phyloP scores from a whole-genome alignment of 305 asterid genomes.

The Salvia sclarea region DNA sequence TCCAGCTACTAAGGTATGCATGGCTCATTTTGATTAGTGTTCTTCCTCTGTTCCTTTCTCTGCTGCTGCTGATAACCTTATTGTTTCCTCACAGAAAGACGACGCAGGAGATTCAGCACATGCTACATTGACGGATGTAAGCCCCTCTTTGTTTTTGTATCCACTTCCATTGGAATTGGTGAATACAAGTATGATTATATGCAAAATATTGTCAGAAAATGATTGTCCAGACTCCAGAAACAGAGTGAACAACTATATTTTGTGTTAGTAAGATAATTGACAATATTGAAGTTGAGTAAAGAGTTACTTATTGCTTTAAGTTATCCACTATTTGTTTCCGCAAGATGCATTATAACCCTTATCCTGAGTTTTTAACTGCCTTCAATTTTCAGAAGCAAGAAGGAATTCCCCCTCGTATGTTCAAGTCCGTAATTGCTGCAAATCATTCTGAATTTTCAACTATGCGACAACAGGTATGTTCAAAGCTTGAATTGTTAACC shows the following conservation, averaged over 20 bases:
- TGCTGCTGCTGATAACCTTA: slow-evolving; percentile 28
- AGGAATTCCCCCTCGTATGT: slow-evolving; percentile 95
- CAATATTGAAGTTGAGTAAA: slow-evolving; percentile 7
- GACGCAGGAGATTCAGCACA: slow-evolving; percentile 43
- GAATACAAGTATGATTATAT: slow-evolving; percentile 5
- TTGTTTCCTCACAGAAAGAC: slow-evolving; percentile 47
- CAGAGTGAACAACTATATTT: not conserved
- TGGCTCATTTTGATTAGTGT: slow-evolving; percentile 22
- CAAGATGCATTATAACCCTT: slow-evolving; percentile 24
- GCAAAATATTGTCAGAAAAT: slow-evolving; percentile 18
- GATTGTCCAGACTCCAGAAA: slow-evolving; percentile 5
- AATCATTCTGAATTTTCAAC: slow-evolving; percentile 97
- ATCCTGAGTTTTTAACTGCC: slow-evolving; percentile 32
- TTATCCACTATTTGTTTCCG: slow-evolving; percentile 1
- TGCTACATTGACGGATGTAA: slow-evolving; percentile 49
- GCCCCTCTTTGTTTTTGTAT: slow-evolving; percentile 23
- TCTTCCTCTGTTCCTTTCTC: not conserved
- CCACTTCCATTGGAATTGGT: slow-evolving; percentile 8
- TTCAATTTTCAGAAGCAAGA: slow-evolving; percentile 72
- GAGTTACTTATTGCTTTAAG: slow-evolving; percentile 16
- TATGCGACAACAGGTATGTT: slow-evolving; percentile 89
- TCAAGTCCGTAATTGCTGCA: slow-evolving; percentile 96
- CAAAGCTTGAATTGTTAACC: slow-evolving; percentile 24
- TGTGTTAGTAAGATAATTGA: slow-evolving; percentile 16
- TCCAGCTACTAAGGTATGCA: slow-evolving; percentile 68